These are phyloP conservation scores for Kwoniella dejecticola DNA, from an alignment of 768 basidiomycete species.

Conservation along the genomic window DNA sequence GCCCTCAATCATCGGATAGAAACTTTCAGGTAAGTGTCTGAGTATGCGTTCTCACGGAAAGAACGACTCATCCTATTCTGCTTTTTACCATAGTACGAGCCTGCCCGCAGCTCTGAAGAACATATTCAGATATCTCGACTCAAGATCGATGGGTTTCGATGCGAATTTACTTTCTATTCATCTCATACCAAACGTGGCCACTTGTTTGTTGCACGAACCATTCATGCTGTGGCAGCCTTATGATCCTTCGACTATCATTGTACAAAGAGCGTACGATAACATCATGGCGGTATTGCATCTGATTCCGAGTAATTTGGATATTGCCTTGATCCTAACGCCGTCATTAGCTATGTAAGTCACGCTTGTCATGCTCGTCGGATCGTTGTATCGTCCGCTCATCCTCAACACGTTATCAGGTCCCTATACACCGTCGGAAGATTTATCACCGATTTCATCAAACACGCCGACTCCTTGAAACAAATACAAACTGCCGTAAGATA, in stretches of 20 bases:
- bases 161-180: conserved; percentile 33
- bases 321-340: conserved; percentile 30
- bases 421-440: conserved; percentile 31
- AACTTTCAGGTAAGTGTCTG: conserved; percentile 36
- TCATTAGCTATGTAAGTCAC: conserved; percentile 34
- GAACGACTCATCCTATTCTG: background rate
- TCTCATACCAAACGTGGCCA: conserved; percentile 38
- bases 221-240: conserved; percentile 26
- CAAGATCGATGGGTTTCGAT: conserved; percentile 13
- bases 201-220: conserved; percentile 35
- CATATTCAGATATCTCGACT: conserved; percentile 22
- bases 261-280: conserved; percentile 31
- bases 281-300: conserved; percentile 35
- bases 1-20: conserved; percentile 27
- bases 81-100: conserved; percentile 6
- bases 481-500: conserved; percentile 26
- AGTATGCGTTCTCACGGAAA: background rate
- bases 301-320: conserved; percentile 44
- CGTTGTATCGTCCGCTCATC: background rate
- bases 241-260: background rate
- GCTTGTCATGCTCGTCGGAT: background rate
- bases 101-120: conserved; percentile 32
- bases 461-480: conserved; percentile 15
- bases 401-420: conserved; percentile 13
- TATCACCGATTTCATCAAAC: conserved; percentile 26